Evolutionary conservation across 2,329 filamentous ascomycete genomes (phyloP).

Genomic region (Phialemonium atrogriseum): DNA sequence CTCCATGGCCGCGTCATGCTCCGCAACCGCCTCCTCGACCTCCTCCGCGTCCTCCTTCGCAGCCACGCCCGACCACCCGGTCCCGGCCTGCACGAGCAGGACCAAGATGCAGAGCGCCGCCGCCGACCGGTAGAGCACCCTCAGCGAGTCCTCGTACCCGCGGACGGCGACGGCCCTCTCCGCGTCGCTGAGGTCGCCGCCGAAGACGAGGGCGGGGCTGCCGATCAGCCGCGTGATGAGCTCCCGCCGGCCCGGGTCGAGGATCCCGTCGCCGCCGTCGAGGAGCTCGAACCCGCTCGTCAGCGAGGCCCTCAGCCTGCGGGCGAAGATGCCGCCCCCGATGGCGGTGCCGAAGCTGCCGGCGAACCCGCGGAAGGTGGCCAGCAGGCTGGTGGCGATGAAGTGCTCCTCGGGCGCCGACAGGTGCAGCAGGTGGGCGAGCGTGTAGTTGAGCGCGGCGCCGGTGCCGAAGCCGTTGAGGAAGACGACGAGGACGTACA

Average conservation of each 20-base stretch:
- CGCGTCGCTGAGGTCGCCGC: slow-evolving; percentile 27
- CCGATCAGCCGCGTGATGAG: slow-evolving; percentile 41
- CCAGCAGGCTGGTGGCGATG: slow-evolving; percentile 65
- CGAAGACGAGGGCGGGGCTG: slow-evolving; percentile 40
- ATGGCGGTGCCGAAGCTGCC: slow-evolving; percentile 75
- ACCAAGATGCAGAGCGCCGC: slow-evolving; percentile 34
- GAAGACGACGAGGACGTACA: slow-evolving; percentile 56
- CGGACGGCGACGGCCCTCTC: slow-evolving; percentile 37
- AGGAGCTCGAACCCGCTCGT: slow-evolving; percentile 45
- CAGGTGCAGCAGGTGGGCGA: slow-evolving; percentile 72
- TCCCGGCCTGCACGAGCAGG: slow-evolving; percentile 37
- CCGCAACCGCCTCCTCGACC: slow-evolving; percentile 24
- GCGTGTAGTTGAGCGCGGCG: slow-evolving; percentile 68
- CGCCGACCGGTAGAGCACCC: slow-evolving; percentile 38
- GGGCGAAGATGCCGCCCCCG: slow-evolving; percentile 66
- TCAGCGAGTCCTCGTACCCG: slow-evolving; percentile 38
- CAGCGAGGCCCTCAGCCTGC: slow-evolving; percentile 48
- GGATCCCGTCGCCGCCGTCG: slow-evolving; percentile 24
- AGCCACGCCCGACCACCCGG: slow-evolving; percentile 39
- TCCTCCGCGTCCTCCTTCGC: slow-evolving; percentile 43
- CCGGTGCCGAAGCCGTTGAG: slow-evolving; percentile 66
- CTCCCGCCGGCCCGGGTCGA: slow-evolving; percentile 23
- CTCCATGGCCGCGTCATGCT: slow-evolving; percentile 22
- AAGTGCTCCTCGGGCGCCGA: slow-evolving; percentile 60
- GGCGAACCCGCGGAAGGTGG: slow-evolving; percentile 75